These are phyloP conservation scores for Dalechampia spathulata DNA, from an alignment of 441 rosid genomes.

Conservation along the genomic window DNA sequence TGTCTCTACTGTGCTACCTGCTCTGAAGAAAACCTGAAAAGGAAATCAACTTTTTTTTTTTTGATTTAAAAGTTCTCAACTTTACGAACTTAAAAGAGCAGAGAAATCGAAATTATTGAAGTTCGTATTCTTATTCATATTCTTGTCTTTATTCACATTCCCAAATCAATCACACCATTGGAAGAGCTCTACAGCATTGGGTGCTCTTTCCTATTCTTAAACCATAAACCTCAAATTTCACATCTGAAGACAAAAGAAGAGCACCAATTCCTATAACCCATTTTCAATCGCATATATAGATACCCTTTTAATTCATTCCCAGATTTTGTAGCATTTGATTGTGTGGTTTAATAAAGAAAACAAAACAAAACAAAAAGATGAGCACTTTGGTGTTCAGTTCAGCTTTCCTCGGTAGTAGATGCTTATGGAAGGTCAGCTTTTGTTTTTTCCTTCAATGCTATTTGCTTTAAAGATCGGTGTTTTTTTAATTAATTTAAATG, in stretches of 20 bases:
- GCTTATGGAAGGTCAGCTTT: conserved; percentile 38
- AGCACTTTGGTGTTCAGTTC: conserved; percentile 31
- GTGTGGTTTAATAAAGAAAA: no score
- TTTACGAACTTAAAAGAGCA: no score
- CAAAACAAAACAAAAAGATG: no score
- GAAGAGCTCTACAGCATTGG: background rate
- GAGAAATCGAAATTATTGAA: no score
- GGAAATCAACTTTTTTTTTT: no score
- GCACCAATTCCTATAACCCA: background rate
- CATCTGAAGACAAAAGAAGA: background rate
- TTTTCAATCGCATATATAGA: background rate
- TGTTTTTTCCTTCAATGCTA: background rate
- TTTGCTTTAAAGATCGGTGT: background rate
- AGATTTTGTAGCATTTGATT: no score
- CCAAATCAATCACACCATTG: background rate
- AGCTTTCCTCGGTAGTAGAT: conserved; percentile 22
- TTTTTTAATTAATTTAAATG: background rate
- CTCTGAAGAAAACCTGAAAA: no score
- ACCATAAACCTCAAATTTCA: background rate
- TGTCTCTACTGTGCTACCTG: no score
- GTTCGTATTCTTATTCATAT: no score
- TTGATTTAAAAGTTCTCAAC: no score
- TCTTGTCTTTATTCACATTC: background rate
- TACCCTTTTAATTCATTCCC: no score
- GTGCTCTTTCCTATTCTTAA: background rate